Conservation (phyloP, 257 asterid genomes). For the Euphrasia confusa region DNA sequence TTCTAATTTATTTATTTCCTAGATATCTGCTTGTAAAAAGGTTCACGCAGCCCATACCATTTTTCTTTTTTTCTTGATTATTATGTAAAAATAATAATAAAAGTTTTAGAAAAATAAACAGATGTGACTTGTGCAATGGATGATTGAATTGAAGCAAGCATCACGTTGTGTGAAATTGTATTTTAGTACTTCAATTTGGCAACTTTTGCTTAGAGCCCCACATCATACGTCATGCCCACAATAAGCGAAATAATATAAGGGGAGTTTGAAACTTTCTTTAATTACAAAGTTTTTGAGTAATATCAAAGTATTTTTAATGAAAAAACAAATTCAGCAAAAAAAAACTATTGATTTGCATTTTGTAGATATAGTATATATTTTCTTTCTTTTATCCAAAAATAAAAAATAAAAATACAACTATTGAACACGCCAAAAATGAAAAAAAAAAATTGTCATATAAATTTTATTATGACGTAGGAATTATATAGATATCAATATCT, state of each 20-base stretch:
- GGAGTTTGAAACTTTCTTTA: no score
- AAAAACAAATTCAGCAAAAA: background rate
- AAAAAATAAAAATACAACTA: no score
- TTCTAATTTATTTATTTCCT: background rate
- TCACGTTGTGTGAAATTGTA: slow-evolving; percentile 33
- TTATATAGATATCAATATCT: no score
- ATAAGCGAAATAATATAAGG: background rate
- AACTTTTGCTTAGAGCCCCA: slow-evolving; percentile 16
- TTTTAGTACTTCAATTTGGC: slow-evolving; percentile 27
- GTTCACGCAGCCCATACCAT: slow-evolving; percentile 39
- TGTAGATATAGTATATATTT: no score
- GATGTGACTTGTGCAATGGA: slow-evolving; percentile 25
- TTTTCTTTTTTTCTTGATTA: slow-evolving; percentile 20
- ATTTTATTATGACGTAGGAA: background rate
- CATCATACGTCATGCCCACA: slow-evolving; percentile 27
- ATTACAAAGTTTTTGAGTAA: no score
- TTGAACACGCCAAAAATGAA: no score
- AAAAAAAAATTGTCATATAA: background rate
- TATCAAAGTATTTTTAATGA: no score
- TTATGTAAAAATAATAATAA: background rate
- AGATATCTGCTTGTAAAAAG: slow-evolving; percentile 22
- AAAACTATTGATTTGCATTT: no score
- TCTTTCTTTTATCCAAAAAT: no score
- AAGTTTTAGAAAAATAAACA: background rate
- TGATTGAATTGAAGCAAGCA: slow-evolving; percentile 31